Evolutionary conservation across 2,329 filamentous ascomycete species (phyloP), one percentile per base, ranked within the genome.

Genomic region (Malbranchea cinnamomea): DNA sequence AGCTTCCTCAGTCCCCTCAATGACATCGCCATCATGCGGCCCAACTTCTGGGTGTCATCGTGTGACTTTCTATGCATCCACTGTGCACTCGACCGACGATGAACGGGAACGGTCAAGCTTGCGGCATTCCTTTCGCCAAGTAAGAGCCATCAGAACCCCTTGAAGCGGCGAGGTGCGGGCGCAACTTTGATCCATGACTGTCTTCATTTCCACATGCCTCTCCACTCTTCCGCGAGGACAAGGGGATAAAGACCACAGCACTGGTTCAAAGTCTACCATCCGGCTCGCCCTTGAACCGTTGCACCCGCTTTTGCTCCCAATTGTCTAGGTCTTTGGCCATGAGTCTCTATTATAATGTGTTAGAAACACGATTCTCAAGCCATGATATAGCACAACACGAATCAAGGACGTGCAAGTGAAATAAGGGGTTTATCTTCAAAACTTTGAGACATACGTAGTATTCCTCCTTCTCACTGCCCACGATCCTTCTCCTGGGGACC

Each of bases 291-390:
- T 81, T 75, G 37, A 94, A 67, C 50, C 89, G 67, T 60, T 93
- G 74, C 7, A 95, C 84, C 31, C 91, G 74, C 58, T 89, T 91
- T 59, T 95, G 89, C 53, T 95, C 87, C 89, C 89, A 98, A 49
- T 83, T 71, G 47, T 98, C 87, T 37, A 95, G 60, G 50, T 95
- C 89, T 54, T 91, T 92, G 18, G 81, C 80, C 43, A 82, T 79
- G 22, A 81, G 63, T 57, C 74, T 72, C 80, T 89, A 54, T 34
- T 21, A 15, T 30, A 6, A 28, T 24, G 31, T 15, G 28, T 46
- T 33, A 48, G 41, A 22, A 21, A 30, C 13, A 20, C 14, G 12
- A 20, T 26, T 34, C 26, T 16, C 21, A 30, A 22, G 12, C 14
- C 8, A 30, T 27, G n/a, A 23, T 20, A 13, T 16, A 19, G n/a